Base-by-base conservation (phyloP, 2,329 filamentous ascomycete genomes). In the Cladophialophora exuberans region DNA sequence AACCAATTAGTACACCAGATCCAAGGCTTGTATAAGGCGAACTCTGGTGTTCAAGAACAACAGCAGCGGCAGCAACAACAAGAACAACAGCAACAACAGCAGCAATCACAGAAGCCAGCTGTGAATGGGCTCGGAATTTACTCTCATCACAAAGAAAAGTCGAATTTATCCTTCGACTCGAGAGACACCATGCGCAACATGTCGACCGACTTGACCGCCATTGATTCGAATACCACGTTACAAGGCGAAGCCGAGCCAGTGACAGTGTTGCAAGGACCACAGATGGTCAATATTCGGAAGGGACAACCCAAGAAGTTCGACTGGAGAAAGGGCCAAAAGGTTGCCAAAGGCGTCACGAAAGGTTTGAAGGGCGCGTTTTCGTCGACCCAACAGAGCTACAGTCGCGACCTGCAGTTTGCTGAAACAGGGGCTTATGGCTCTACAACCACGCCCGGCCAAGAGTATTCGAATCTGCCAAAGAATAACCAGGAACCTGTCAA, bases 321-420 rank as follows among this genome's bases (percentile, higher is more conserved):
- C 75, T 97, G 94, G 92, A 96, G 97, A 81, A 96, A 95, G 78
- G 91, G 91, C 33, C 93, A 96, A 73, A 92, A 89, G 52, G 87
- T 97, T 65, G 92, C 92, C 23, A 96, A 97, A 72, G 93, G 92
- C 67, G 89, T 97, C 47, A 88, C 89, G 58, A 97, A 97, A 76
- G 91, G 92, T 48, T 85, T 97, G 71, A 96, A 96, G 72, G 89
- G 91, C 51, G 92, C 92, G 4, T 95, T 97, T 56, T 87, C 86
- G 45, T 87, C 87, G 39, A 83, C 82, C 43, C 76, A 76, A 50
- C 76, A 79, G 73, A 65, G 52, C 39, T 66, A 66, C 44, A 61
- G 58, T 47, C 75, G 78, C 54, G 70, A 71, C 43, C 73, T 80
- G 10, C 73, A 86, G 63, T 78, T 76, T 5, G 79, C 80, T 17